Base-by-base conservation (phyloP, 1,284 basidiomycete species). In the Ganoderma sp. region DNA sequence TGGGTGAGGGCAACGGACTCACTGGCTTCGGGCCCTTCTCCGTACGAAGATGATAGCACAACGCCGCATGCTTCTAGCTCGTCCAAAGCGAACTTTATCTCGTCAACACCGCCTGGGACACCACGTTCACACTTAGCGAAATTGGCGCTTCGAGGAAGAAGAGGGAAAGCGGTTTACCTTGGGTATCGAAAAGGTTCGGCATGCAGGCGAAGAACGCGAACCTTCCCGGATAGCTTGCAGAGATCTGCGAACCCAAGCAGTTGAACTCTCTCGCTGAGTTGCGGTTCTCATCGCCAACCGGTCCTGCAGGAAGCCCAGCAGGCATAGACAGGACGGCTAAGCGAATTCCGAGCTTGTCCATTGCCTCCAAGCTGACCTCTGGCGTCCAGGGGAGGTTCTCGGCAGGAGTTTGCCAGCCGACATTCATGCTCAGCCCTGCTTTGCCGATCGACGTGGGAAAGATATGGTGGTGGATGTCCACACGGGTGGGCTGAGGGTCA, bases 401-500 rank as follows among this genome's bases (percentile, higher is more conserved):
- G 45, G 79, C 69, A 2, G 90, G 89, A 0, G 88, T 87, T 60
- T 78, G 80, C 85, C 87, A 92, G 22, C 90, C 90, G 22, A 88
- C 75, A 15, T 80, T 73, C 15, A 76, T 68, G 67, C 86, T 87
- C 54, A 77, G 76, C 3, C 68, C 71, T 9, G 74, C 72, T 52
- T 82, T 81, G 54, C 72, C 76, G 72, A 85, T 77, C 57, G 82
- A 79, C 15, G 82, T 74, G 6, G 88, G 84, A 73, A 92, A 91
- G 75, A 87, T 86, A 74, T 93, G 91, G 77, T 92, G 91, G 73
- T 92, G 90, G 14, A 92, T 78, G 75, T 92, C 91, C 73, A 92
- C 85, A 67, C 85, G 83, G 17, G 22, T 60, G 58, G 58, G 58
- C 28, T 25, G 12, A 60, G 58, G 58, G 58, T 60, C n/a, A 28